Evolutionary conservation across 257 asterid genomes (phyloP).

Genomic region (Apocynum venetum): DNA sequence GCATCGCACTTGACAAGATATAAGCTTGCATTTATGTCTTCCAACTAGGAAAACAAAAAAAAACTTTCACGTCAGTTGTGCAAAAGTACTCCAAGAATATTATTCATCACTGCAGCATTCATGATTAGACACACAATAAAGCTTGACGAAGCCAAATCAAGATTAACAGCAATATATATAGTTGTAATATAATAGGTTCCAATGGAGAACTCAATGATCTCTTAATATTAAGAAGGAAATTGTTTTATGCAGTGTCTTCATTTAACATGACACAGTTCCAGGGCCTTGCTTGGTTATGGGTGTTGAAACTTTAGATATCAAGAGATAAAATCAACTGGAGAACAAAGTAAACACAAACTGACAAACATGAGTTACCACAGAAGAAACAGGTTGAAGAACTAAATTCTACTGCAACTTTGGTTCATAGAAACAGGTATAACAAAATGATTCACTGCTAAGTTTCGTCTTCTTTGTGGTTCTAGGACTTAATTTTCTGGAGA

Average conservation of each 20-base stretch:
- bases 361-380: background rate
- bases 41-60: conserved; percentile 54
- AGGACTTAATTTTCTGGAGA: background rate
- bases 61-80: conserved; percentile 22
- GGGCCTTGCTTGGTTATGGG: background rate
- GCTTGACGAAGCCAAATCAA: background rate
- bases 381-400: background rate
- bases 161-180: background rate
- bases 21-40: conserved; percentile 97
- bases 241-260: background rate
- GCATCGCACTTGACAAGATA: conserved; percentile 95
- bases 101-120: background rate
- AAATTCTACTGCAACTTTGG: background rate
- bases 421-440: background rate
- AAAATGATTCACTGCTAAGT: background rate
- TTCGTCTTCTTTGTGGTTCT: background rate
- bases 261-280: background rate
- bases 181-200: background rate
- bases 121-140: background rate
- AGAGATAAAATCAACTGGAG: background rate
- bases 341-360: background rate
- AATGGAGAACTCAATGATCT: background rate
- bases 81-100: conserved; percentile 1
- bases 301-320: background rate
- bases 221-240: background rate